Evolutionary conservation across 169 alveolate species (phyloP), one percentile per base, ranked within the genome.

Genomic region (Eimeria brunetti): DNA sequence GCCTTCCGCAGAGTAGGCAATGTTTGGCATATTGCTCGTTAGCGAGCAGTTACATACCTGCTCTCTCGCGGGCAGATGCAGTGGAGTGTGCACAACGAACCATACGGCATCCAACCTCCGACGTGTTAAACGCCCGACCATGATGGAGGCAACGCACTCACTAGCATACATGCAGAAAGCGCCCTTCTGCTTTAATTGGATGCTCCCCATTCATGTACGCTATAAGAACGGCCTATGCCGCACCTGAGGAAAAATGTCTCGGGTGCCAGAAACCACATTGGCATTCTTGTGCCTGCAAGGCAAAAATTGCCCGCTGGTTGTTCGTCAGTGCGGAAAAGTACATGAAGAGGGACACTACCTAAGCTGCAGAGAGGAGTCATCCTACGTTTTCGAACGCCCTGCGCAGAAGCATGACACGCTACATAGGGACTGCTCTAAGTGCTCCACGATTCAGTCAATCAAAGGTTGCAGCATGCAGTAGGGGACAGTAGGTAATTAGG

Each of bases 321-420:
- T 81, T 81, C 62, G 89, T 69, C 44, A 51, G 69, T 38, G 89
- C 51, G n/a, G 89, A 81, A 14, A 81, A 46, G 27, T 81, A 81
- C 56, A 81, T 30, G 73, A 81, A 36, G 58, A 27, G 49, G n/a
- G 89, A 69, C 18, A 81, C n/a, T 24, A n/a, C 89, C 27, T 81
- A 53, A 81, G 73, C 5, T 51, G 89, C 53, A 36, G 49, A 81
- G 46, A 81, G 89, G 73, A 27, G 41, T 24, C 89, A 44, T 51
- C 89, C 5, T 81, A 49, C 24, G 58, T 81, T 81, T 49, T 81
- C 89, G 58, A 81, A 81, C 11, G 73, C 64, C 89, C 89, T 81
- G 46, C 71, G n/a, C 4, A 27, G 24, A 24, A 76, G 16, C 44
- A 46, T 58, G 44, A 22, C 69, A 7, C 1, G 69, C 69, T 1